Percentiles rank a stretch among this genome's conserved stretches.
phyloP scores from a whole-genome alignment of 2,329 filamentous ascomycete species.

The Shiraia sp. region DNA sequence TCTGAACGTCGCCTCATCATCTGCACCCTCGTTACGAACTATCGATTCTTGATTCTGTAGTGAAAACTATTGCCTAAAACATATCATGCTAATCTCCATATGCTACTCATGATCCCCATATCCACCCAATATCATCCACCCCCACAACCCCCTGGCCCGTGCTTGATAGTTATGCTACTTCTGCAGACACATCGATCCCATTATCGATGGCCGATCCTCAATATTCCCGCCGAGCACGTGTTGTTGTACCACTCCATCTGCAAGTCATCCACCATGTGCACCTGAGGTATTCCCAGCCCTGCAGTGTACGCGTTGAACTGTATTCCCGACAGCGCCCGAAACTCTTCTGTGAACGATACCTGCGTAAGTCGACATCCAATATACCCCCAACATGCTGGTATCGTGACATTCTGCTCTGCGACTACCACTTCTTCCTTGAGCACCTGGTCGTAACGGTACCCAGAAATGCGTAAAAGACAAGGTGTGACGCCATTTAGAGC shows the following conservation, averaged over 20 bases:
- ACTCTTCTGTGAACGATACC: conserved; percentile 47
- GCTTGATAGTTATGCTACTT: background rate
- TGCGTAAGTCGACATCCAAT: conserved; percentile 49
- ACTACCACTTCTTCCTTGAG: conserved; percentile 41
- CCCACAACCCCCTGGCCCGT: no score
- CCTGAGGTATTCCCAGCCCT: conserved; percentile 42
- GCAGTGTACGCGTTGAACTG: conserved; percentile 53
- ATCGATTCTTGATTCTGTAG: conserved; percentile 2
- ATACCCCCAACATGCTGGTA: conserved; percentile 48
- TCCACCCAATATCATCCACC: conserved; percentile 1
- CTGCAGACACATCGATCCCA: background rate
- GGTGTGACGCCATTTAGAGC: conserved; percentile 45
- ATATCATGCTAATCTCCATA: conserved; percentile 12
- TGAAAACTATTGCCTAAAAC: conserved; percentile 3
- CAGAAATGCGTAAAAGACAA: conserved; percentile 52
- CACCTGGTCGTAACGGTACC: conserved; percentile 48
- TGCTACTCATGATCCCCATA: conserved; percentile 3
- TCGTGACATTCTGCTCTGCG: conserved; percentile 44
- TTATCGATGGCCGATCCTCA: conserved; percentile 38
- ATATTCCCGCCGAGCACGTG: conserved; percentile 51
- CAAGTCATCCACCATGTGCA: conserved; percentile 55
- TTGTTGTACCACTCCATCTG: conserved; percentile 55
- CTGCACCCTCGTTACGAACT: conserved; percentile 11
- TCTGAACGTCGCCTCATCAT: conserved; percentile 15
- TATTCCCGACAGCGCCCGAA: conserved; percentile 50